These are phyloP conservation scores for Earliella scabrosa DNA, from an alignment of 1,284 basidiomycete species.

Conservation along the genomic window DNA sequence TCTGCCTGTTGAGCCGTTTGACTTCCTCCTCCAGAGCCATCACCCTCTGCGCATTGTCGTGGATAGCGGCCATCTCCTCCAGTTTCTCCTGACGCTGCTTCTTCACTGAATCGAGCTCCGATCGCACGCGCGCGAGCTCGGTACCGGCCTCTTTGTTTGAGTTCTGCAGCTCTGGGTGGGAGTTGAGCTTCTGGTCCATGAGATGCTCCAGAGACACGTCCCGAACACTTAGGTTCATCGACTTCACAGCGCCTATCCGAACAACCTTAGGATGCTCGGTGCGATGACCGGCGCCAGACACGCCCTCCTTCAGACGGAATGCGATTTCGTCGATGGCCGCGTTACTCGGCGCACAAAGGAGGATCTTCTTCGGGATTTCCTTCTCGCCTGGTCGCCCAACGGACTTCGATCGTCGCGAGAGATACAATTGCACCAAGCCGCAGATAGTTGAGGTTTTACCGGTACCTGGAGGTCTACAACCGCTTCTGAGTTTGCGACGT, in stretches of 20 bases:
- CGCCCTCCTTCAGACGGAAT: constrained; percentile 82
- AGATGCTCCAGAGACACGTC: constrained; percentile 89
- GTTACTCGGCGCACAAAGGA: constrained; percentile 97
- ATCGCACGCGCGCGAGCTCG: constrained; percentile 65
- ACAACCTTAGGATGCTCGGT: constrained; percentile 79
- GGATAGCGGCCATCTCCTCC: constrained; percentile 58
- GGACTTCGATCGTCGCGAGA: constrained; percentile 62
- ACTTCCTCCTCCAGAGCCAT: constrained; percentile 70
- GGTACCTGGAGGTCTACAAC: constrained; percentile 92
- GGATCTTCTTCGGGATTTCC: constrained; percentile 70
- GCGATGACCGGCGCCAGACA: constrained; percentile 61
- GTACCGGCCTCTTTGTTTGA: constrained; percentile 54
- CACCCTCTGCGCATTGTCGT: constrained; percentile 53
- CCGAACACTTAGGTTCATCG: constrained; percentile 84
- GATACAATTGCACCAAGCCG: constrained; percentile 87
- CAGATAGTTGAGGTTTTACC: constrained; percentile 99
- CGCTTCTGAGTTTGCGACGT: background rate
- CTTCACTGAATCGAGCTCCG: constrained; percentile 74
- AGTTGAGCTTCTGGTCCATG: constrained; percentile 78
- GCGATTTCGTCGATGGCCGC: constrained; percentile 98
- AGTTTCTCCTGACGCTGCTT: constrained; percentile 63
- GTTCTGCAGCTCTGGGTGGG: constrained; percentile 42
- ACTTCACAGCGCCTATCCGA: constrained; percentile 82
- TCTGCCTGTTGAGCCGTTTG: constrained; percentile 66
- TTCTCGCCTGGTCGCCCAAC: constrained; percentile 54